These are phyloP conservation scores for Fraxinus pennsylvanica DNA, from an alignment of 257 asterid species.

Conservation along the genomic window DNA sequence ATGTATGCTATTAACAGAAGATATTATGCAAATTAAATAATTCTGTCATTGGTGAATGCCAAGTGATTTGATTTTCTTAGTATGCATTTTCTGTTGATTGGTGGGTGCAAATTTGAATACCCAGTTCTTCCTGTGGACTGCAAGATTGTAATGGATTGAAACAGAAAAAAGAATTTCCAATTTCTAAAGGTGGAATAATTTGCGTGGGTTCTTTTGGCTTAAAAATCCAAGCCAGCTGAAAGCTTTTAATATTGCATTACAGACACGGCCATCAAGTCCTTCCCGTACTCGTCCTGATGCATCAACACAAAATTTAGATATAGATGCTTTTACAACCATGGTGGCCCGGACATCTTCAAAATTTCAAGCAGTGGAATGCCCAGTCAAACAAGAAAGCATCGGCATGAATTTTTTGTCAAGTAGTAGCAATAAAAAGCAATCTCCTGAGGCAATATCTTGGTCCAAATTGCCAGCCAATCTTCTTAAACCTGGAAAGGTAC, in stretches of 20 bases:
- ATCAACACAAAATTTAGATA: constrained; percentile 30
- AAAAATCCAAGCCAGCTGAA: not conserved
- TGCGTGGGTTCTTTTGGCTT: not conserved
- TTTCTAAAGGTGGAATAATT: not conserved
- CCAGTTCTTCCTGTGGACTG: no score
- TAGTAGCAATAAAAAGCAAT: constrained; percentile 37
- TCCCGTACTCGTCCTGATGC: constrained; percentile 40
- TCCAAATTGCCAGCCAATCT: constrained; percentile 66
- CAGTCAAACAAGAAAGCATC: constrained; percentile 50
- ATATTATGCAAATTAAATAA: no score
- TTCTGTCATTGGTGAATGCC: no score
- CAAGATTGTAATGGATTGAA: no score
- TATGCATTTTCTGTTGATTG: no score
- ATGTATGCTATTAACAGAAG: no score
- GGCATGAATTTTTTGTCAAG: constrained; percentile 30
- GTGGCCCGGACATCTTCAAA: constrained; percentile 33
- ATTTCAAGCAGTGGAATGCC: constrained; percentile 34
- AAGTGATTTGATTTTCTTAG: no score
- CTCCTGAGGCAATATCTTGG: constrained; percentile 61
- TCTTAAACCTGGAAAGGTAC: constrained; percentile 73
- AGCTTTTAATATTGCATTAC: constrained; percentile 25
- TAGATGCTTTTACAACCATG: constrained; percentile 34
- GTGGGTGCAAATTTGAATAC: no score
- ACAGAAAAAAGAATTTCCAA: no score
- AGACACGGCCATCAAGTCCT: constrained; percentile 55